phyloP scores from a whole-genome alignment of 1,139 yeast genomes.

The Diutina mesorugosa region DNA sequence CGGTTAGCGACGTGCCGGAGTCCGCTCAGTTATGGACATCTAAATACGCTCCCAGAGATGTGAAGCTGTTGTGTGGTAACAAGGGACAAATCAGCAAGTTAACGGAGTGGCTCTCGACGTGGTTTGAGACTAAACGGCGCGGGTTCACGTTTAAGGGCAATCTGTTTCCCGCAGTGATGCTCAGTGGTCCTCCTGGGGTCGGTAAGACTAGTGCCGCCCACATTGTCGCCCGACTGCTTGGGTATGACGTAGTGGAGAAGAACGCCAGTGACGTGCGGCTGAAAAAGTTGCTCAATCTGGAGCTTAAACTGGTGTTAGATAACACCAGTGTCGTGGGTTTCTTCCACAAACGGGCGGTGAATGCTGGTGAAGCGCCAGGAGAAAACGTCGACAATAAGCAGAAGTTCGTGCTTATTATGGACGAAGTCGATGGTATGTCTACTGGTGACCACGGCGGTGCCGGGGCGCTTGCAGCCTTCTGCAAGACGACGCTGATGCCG shows the following conservation, averaged over 20 bases:
- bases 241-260: conserved; percentile 62
- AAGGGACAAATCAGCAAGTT: conserved; percentile 61
- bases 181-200: conserved; percentile 80
- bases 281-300: conserved; percentile 56
- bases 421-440: conserved; percentile 99
- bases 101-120: conserved; percentile 61
- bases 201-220: conserved; percentile 80
- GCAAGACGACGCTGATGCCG: conserved; percentile 78
- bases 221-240: conserved; percentile 51
- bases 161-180: conserved; percentile 64
- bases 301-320: conserved; percentile 57
- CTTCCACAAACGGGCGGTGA: conserved; percentile 25
- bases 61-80: conserved; percentile 83
- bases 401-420: conserved; percentile 79
- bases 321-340: conserved; percentile 80
- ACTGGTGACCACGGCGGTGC: conserved; percentile 99
- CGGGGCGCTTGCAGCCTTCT: conserved; percentile 83
- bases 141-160: conserved; percentile 56
- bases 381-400: conserved; percentile 19
- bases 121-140: conserved; percentile 48
- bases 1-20: conserved; percentile 4
- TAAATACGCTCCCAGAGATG: conserved; percentile 73
- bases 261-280: conserved; percentile 88
- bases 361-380: conserved; percentile 9
- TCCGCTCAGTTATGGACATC: conserved; percentile 66